phyloP scores from a whole-genome alignment of 2,329 filamentous ascomycete genomes.

The Phialophora tarda region DNA sequence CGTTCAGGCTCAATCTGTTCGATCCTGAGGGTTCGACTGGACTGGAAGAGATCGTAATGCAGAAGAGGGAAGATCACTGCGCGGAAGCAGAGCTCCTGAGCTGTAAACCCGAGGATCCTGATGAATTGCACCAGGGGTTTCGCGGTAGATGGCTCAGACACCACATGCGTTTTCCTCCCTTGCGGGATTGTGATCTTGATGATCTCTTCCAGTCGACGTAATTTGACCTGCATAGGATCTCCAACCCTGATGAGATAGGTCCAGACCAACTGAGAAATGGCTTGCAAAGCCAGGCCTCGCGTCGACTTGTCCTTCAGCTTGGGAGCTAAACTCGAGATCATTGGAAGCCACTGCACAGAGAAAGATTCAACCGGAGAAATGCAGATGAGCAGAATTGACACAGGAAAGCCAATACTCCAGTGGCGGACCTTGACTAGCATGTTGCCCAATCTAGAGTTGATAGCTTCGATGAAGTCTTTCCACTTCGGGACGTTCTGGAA shows the following conservation, averaged over 20 bases:
- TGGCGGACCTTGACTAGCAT: slow-evolving; percentile 92
- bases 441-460: slow-evolving; percentile 78
- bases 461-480: slow-evolving; percentile 79
- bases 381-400: slow-evolving; percentile 86
- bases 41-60: slow-evolving; percentile 85
- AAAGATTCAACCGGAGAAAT: slow-evolving; percentile 86
- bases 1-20: slow-evolving; percentile 95
- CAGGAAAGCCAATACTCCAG: slow-evolving; percentile 85
- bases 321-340: slow-evolving; percentile 76
- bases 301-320: slow-evolving; percentile 83
- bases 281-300: slow-evolving; percentile 80
- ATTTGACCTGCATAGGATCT: slow-evolving; percentile 70
- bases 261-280: slow-evolving; percentile 89
- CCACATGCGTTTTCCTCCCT: slow-evolving; percentile 78
- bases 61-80: slow-evolving; percentile 93
- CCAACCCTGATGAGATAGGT: slow-evolving; percentile 86
- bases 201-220: slow-evolving; percentile 87
- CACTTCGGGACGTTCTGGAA: slow-evolving; percentile 83
- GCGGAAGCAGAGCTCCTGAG: slow-evolving; percentile 91
- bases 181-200: slow-evolving; percentile 81
- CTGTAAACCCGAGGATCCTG: slow-evolving; percentile 89
- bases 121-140: slow-evolving; percentile 94
- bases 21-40: slow-evolving; percentile 77
- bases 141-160: slow-evolving; percentile 80
- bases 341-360: slow-evolving; percentile 80